Percentiles rank a stretch among this genome's conserved stretches.
phyloP scores from a whole-genome alignment of 192 early-diverging fungal species.

The Podila clonocystis region DNA sequence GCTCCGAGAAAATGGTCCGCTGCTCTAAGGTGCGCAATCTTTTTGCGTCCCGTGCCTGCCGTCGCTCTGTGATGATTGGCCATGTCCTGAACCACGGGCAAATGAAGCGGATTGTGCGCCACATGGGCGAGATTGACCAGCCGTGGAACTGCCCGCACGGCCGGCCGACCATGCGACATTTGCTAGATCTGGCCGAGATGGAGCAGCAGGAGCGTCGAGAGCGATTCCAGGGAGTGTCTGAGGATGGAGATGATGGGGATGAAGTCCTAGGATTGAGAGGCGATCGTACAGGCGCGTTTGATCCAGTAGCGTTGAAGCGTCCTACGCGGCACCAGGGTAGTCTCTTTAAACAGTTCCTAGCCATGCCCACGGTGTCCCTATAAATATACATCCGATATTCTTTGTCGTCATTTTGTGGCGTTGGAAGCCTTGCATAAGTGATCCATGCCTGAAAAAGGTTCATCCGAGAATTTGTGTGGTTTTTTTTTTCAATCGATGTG shows the following conservation, averaged over 20 bases:
- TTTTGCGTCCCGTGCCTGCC: constrained; percentile 93
- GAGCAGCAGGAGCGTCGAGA: constrained; percentile 23
- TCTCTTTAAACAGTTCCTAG: constrained; percentile 33
- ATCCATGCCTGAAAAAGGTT: not conserved
- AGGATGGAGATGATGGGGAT: constrained; percentile 6
- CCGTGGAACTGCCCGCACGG: constrained; percentile 99
- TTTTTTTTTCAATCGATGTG: not conserved
- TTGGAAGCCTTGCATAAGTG: not conserved
- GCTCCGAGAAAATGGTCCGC: constrained; percentile 66
- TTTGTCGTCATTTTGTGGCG: not conserved
- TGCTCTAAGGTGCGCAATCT: constrained; percentile 76
- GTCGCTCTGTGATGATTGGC: constrained; percentile 94
- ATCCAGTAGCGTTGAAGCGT: constrained; percentile 33
- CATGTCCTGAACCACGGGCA: constrained; percentile 71
- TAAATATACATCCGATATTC: not conserved
- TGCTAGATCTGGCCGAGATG: constrained; percentile 62
- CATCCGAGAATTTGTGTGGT: not conserved
- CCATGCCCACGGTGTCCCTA: constrained; percentile 1
- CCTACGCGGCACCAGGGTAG: constrained; percentile 34
- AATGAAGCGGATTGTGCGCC: constrained; percentile 83
- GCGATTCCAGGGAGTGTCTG: not conserved
- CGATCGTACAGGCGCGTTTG: constrained; percentile 17
- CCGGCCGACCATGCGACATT: constrained; percentile 92
- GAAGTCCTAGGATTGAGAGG: not conserved
- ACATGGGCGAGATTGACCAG: constrained; percentile 89